Evolutionary conservation across 2,329 filamentous ascomycete species (phyloP).

Genomic region (Fonsecaea pedrosoi): DNA sequence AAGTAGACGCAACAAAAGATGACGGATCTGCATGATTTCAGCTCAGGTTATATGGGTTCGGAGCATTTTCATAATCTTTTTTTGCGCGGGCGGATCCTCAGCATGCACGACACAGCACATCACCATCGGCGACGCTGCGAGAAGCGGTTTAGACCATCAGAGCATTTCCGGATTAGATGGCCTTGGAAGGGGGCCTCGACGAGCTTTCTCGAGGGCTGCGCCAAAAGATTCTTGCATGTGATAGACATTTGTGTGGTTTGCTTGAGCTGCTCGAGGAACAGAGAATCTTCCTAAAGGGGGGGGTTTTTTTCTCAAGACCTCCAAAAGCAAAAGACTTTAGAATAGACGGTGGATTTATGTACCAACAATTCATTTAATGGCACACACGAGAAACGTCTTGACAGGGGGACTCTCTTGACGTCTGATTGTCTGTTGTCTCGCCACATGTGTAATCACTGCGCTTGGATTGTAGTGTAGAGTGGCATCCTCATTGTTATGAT

Average conservation of each 20-base stretch:
- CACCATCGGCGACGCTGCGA: constrained; percentile 14
- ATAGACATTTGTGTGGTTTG: constrained; percentile 24
- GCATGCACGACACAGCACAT: constrained; percentile 18
- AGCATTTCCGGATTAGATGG: constrained; percentile 22
- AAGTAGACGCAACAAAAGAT: constrained; percentile 21
- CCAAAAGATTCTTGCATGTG: constrained; percentile 8
- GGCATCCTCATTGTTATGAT: not conserved
- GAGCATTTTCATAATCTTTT: constrained; percentile 19
- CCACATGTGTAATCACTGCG: too few species aligned
- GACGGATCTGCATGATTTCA: constrained; percentile 18
- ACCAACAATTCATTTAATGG: constrained; percentile 32
- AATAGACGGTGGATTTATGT: constrained; percentile 28
- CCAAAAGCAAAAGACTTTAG: constrained; percentile 13
- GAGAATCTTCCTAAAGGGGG: not conserved
- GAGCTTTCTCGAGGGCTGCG: constrained; percentile 11
- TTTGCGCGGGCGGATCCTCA: constrained; percentile 15
- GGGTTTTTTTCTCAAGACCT: not conserved
- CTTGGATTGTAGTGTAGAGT: too few species aligned
- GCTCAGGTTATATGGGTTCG: constrained; percentile 16
- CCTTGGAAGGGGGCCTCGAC: constrained; percentile 14
- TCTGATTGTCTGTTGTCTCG: not conserved
- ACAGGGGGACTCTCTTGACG: not conserved
- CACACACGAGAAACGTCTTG: constrained; percentile 4
- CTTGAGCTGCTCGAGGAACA: constrained; percentile 14
- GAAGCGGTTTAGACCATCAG: constrained; percentile 7